phyloP scores from a whole-genome alignment of 2,329 filamentous ascomycete species.

The Chrysoporthe deuterocubensis region DNA sequence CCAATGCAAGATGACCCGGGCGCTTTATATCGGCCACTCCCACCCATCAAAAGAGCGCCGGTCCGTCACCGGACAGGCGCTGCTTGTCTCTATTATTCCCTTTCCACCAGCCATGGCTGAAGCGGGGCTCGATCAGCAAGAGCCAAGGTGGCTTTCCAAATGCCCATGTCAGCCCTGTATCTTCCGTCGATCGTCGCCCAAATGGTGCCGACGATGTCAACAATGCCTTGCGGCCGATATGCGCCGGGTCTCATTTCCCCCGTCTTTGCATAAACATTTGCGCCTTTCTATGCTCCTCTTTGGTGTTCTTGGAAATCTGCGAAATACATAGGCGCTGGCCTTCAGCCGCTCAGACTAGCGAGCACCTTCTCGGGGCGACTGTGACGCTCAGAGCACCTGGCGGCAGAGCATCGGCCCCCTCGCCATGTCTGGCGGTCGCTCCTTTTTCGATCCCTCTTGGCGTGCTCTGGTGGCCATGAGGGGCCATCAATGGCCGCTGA shows the following conservation, averaged over 20 bases:
- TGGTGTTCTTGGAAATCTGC: slow-evolving; percentile 1
- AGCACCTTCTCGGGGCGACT: not conserved
- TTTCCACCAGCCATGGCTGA: not conserved
- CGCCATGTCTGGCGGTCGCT: not conserved
- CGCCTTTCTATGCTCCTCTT: slow-evolving; percentile 4
- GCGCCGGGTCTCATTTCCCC: not conserved
- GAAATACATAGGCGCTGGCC: not conserved
- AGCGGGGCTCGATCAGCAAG: not conserved
- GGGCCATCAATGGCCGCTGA: not conserved
- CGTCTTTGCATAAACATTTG: slow-evolving; percentile 1
- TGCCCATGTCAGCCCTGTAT: not conserved
- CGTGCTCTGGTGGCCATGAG: not conserved
- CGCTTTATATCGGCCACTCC: not conserved
- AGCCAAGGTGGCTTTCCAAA: not conserved
- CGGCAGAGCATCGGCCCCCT: not conserved
- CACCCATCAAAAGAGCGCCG: not conserved
- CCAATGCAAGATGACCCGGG: not conserved
- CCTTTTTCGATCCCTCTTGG: not conserved
- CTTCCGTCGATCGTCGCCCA: not conserved
- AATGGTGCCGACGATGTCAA: not conserved
- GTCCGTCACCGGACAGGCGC: not conserved
- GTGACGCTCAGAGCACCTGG: not conserved
- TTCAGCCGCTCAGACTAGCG: not conserved
- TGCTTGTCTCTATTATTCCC: not conserved
- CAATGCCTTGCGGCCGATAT: not conserved